These are phyloP conservation scores for Penicillium olsonii DNA, from an alignment of 2,329 filamentous ascomycete genomes.

Conservation along the genomic window DNA sequence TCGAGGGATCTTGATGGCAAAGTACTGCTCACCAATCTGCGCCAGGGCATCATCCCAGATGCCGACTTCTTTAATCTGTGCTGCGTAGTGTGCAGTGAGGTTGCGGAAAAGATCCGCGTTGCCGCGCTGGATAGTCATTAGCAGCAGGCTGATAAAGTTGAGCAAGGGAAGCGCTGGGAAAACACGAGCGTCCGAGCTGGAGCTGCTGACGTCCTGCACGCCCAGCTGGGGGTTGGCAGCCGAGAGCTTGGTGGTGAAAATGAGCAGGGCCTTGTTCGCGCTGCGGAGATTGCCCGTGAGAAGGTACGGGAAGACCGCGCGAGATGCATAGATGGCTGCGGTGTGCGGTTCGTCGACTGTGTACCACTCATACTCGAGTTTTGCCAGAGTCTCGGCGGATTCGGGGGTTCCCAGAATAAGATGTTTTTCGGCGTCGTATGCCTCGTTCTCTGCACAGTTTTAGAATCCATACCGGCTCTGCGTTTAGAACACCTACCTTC, in stretches of 20 bases:
- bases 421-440: constrained; percentile 91
- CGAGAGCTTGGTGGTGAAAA: constrained; percentile 70
- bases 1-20: constrained; percentile 81
- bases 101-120: constrained; percentile 77
- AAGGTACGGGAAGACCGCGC: constrained; percentile 87
- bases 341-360: constrained; percentile 82
- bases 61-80: constrained; percentile 73
- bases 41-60: constrained; percentile 81
- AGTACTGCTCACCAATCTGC: constrained; percentile 94
- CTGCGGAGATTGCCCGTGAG: constrained; percentile 86
- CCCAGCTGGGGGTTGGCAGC: constrained; percentile 61
- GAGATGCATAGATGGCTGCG: constrained; percentile 80
- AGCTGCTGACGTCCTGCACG: constrained; percentile 77
- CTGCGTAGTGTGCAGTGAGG: constrained; percentile 77
- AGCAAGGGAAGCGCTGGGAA: constrained; percentile 91
- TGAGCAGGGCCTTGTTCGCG: constrained; percentile 77
- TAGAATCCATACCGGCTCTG: constrained; percentile 10
- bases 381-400: constrained; percentile 75
- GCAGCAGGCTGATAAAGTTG: constrained; percentile 85
- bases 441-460: constrained; percentile 68
- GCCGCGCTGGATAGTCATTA: constrained; percentile 81
- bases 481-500: constrained; percentile 55
- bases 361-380: constrained; percentile 94
- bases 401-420: constrained; percentile 85
- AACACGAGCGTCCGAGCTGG: constrained; percentile 71